Conservation (phyloP, 306 rosid species). For the Biancaea sappan region DNA sequence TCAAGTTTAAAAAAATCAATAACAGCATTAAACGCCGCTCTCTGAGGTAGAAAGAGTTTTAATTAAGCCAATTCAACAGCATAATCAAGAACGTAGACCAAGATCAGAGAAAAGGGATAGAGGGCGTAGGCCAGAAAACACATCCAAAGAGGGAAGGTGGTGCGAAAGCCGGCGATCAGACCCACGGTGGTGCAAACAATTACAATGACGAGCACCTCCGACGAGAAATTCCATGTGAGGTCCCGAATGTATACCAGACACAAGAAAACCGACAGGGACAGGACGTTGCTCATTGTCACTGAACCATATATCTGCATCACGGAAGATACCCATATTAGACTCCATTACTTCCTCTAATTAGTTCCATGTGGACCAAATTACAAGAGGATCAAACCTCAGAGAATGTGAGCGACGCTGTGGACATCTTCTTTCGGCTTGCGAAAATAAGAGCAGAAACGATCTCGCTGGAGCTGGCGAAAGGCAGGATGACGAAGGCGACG, state of each 20-base stretch:
- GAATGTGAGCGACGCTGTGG: conserved; percentile 64
- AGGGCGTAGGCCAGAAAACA: conserved; percentile 26
- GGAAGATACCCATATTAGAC: neutral
- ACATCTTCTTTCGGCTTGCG: conserved; percentile 55
- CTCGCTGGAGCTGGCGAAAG: conserved; percentile 71
- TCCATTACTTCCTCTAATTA: neutral
- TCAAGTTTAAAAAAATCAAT: too few relatives aligned
- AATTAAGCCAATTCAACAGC: conserved; percentile 32
- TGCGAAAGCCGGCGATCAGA: conserved; percentile 29
- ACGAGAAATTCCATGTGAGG: neutral
- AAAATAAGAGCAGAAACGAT: conserved; percentile 68
- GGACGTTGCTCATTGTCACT: conserved; percentile 35
- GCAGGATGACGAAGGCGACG: conserved; percentile 63
- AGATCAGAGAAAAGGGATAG: conserved; percentile 38
- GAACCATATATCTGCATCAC: conserved; percentile 21
- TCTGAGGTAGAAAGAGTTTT: neutral
- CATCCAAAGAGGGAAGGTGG: conserved; percentile 42
- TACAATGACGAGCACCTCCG: conserved; percentile 41
- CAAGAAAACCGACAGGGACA: conserved; percentile 2
- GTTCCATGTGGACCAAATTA: conserved; percentile 4
- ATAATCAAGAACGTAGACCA: conserved; percentile 37
- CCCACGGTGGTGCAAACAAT: conserved; percentile 43
- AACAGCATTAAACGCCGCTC: too few relatives aligned
- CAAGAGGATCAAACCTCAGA: conserved; percentile 58
- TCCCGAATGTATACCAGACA: neutral